These are phyloP conservation scores for Mortierella sp. DNA, from an alignment of 371 early-diverging fungal genomes.

Conservation along the genomic window DNA sequence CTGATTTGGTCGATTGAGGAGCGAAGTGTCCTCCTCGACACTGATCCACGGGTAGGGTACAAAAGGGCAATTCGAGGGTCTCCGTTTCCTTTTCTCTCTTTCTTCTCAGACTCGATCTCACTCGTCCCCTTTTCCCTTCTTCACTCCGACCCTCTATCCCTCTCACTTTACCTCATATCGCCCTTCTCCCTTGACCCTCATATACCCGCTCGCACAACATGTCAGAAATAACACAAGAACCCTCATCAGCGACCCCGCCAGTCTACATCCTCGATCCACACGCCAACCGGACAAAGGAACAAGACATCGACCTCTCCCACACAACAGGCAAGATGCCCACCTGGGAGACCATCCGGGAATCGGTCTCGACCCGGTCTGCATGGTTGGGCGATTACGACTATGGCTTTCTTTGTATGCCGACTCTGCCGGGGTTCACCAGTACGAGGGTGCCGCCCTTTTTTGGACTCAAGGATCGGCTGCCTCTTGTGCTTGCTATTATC, in stretches of 20 bases:
- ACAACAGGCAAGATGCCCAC: conserved; percentile 34
- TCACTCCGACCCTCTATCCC: background rate
- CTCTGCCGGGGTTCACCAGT: conserved; percentile 55
- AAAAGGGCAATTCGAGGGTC: background rate
- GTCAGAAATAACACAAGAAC: conserved; percentile 46
- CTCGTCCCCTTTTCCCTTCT: background rate
- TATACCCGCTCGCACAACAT: background rate
- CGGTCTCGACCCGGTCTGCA: conserved; percentile 64
- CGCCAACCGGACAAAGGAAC: conserved; percentile 37
- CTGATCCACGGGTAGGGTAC: background rate
- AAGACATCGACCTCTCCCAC: conserved; percentile 48
- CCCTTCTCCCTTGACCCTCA: background rate
- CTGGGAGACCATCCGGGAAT: conserved; percentile 55
- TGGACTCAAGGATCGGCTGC: conserved; percentile 70
- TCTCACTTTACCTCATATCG: background rate
- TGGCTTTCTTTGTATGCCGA: conserved; percentile 66
- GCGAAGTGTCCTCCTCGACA: background rate
- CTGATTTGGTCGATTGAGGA: background rate
- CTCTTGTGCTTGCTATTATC: conserved; percentile 66
- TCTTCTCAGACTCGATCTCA: background rate
- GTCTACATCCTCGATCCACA: conserved; percentile 49
- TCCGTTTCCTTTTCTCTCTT: background rate
- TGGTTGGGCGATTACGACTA: conserved; percentile 75
- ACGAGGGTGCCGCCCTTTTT: conserved; percentile 65
- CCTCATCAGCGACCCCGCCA: conserved; percentile 17